phyloP scores from a whole-genome alignment of 2,329 filamentous ascomycete genomes.

The Kalmusia sp. region DNA sequence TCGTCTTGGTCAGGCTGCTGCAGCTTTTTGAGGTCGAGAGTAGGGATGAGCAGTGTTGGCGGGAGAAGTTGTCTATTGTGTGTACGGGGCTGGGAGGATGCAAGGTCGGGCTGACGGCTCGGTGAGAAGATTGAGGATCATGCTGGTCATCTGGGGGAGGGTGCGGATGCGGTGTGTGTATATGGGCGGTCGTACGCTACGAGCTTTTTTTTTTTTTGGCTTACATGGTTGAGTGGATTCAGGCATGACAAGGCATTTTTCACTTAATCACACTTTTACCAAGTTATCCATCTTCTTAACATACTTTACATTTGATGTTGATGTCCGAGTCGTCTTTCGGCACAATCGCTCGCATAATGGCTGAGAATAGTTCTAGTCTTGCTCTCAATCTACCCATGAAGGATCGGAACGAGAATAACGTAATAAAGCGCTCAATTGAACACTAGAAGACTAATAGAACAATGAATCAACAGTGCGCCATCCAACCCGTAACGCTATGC shows the following conservation, averaged over 20 bases:
- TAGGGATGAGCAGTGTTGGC: slow-evolving; percentile 27
- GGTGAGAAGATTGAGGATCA: not conserved
- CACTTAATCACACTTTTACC: too few relatives aligned
- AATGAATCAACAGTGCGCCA: not conserved
- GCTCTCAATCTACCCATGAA: not conserved
- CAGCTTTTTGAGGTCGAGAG: slow-evolving; percentile 27
- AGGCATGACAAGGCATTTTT: too few relatives aligned
- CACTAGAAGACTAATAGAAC: too few relatives aligned
- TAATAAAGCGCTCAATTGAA: not conserved
- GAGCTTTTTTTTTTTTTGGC: too few relatives aligned
- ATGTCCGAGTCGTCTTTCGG: too few relatives aligned
- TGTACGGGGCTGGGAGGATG: not conserved
- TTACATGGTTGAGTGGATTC: too few relatives aligned
- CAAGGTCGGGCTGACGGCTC: not conserved
- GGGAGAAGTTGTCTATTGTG: slow-evolving; percentile 23
- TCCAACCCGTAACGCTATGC: not conserved
- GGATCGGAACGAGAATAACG: not conserved
- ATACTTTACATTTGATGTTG: too few relatives aligned
- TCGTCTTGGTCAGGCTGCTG: slow-evolving; percentile 28
- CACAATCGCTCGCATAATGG: too few relatives aligned
- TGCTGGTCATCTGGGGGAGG: not conserved
- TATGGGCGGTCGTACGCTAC: too few relatives aligned
- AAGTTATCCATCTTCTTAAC: too few relatives aligned
- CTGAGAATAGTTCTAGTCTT: not conserved
- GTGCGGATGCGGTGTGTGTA: too few relatives aligned